Conservation (phyloP, 345 rosid species). For the Streptanthus diversifolius region DNA sequence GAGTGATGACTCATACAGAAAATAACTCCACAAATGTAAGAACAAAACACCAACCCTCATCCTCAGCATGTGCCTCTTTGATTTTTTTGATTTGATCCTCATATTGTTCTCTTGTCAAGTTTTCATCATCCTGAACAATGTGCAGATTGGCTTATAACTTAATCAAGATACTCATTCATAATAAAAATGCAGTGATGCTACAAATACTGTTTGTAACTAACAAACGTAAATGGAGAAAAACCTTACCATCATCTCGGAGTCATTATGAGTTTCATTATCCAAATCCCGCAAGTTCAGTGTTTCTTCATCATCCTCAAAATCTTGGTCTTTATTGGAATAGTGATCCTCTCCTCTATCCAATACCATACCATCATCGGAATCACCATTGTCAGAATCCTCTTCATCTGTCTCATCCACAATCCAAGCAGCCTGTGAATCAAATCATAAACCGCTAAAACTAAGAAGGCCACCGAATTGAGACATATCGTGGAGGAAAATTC, state of each 20-base stretch:
- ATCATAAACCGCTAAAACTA: background rate
- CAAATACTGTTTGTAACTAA: background rate
- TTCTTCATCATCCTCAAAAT: constrained; percentile 58
- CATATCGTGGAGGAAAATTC: background rate
- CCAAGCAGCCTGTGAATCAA: constrained; percentile 84
- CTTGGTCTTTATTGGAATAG: constrained; percentile 41
- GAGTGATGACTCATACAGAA: background rate
- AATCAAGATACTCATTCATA: background rate
- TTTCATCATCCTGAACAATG: constrained; percentile 71
- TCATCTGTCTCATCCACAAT: constrained; percentile 72
- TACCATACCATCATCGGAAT: constrained; percentile 66
- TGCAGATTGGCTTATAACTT: background rate
- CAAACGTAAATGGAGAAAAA: background rate
- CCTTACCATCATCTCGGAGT: constrained; percentile 75
- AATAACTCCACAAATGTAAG: background rate
- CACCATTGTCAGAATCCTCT: constrained; percentile 49
- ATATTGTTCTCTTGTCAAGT: constrained; percentile 72
- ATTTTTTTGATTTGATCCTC: constrained; percentile 73
- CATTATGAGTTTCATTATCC: constrained; percentile 80
- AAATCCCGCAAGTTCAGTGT: constrained; percentile 55
- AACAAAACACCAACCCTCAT: constrained; percentile 59
- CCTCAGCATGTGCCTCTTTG: constrained; percentile 86
- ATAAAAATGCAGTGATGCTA: background rate
- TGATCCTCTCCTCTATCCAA: constrained; percentile 58
- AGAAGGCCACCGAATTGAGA: background rate